These are phyloP conservation scores for Boletus sp. DNA, from an alignment of 768 basidiomycete species.

Conservation along the genomic window DNA sequence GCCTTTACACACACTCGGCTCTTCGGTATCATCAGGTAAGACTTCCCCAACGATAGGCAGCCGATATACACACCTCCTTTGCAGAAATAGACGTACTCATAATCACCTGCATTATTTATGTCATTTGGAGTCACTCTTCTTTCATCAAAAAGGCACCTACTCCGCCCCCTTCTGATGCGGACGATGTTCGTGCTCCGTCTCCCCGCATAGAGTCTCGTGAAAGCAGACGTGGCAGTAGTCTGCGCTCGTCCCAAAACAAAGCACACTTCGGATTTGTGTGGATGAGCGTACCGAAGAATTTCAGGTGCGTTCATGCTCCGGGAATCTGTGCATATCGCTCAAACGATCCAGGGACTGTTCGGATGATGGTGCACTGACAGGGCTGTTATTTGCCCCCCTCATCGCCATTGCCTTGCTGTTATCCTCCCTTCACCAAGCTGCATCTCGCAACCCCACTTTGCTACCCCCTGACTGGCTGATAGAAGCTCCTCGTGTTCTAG, in stretches of 20 bases:
- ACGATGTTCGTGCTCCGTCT: constrained; percentile 29
- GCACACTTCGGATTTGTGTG: constrained; percentile 70
- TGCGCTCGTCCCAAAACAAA: constrained; percentile 36
- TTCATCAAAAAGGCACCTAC: constrained; percentile 30
- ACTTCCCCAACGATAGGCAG: background rate
- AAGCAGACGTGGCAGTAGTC: constrained; percentile 35
- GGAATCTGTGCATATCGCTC: constrained; percentile 5
- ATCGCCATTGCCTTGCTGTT: constrained; percentile 69
- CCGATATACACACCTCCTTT: constrained; percentile 4
- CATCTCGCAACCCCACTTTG: constrained; percentile 28
- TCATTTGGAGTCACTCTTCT: constrained; percentile 58
- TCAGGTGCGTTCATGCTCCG: constrained; percentile 49
- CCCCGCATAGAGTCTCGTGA: constrained; percentile 53
- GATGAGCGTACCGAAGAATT: constrained; percentile 92
- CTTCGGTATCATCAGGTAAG: constrained; percentile 55
- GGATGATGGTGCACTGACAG: constrained; percentile 86
- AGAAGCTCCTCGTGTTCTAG: constrained; percentile 63
- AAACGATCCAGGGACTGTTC: constrained; percentile 57
- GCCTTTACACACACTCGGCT: constrained; percentile 26
- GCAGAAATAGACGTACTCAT: constrained; percentile 60
- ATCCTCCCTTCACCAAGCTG: constrained; percentile 44
- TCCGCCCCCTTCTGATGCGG: constrained; percentile 15
- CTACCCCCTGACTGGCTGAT: constrained; percentile 73
- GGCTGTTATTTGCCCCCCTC: constrained; percentile 79
- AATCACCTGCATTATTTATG: constrained; percentile 55